These are phyloP conservation scores for Arabis hirsuta DNA, from an alignment of 345 rosid genomes.

Conservation along the genomic window DNA sequence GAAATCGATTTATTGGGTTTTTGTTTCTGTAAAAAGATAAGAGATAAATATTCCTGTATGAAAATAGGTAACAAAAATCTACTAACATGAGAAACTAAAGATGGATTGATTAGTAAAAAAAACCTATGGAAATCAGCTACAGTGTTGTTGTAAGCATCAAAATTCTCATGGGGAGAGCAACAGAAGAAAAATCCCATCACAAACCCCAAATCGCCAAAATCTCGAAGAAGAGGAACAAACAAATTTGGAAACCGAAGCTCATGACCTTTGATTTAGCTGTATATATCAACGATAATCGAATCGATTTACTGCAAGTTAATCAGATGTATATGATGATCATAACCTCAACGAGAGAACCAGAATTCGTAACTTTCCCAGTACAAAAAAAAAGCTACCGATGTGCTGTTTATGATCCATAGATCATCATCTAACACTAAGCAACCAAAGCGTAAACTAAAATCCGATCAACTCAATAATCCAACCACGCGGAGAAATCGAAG, in stretches of 20 bases:
- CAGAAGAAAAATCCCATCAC: no score
- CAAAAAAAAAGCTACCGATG: neutral
- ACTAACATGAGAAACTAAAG: no score
- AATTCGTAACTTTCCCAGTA: neutral
- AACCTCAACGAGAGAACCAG: slow-evolving; percentile 9
- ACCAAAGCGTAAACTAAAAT: slow-evolving; percentile 12
- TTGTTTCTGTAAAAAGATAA: slow-evolving; percentile 5
- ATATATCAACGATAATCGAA: slow-evolving; percentile 10
- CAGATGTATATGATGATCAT: neutral
- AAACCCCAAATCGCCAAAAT: slow-evolving; percentile 1
- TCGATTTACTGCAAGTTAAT: neutral
- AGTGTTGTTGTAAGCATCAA: no score
- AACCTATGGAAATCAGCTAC: no score
- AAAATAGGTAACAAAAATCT: no score
- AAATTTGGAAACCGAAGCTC: neutral
- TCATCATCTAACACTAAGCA: slow-evolving; percentile 4
- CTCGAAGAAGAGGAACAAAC: neutral
- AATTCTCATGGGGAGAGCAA: no score
- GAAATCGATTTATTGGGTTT: neutral
- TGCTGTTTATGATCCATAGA: slow-evolving; percentile 14
- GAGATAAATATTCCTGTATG: neutral
- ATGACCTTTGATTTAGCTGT: neutral
- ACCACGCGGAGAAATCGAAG: slow-evolving; percentile 34
- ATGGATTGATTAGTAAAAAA: no score
- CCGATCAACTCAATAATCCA: slow-evolving; percentile 9